Evolutionary conservation across 208 protist genomes (phyloP).

Genomic region (Trypanosoma mega): DNA sequence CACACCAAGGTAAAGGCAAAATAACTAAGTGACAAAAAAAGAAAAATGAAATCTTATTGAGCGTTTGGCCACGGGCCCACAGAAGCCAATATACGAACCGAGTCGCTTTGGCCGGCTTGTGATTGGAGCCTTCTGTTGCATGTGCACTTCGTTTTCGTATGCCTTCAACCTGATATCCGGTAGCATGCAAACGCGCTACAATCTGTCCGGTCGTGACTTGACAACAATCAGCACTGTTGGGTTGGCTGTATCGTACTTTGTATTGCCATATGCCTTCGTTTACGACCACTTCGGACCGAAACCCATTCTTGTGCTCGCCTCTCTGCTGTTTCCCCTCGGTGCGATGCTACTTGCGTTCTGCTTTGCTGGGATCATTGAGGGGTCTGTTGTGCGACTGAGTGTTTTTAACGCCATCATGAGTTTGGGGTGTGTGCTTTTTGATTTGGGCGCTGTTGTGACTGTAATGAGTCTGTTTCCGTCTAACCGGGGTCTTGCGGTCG

Average conservation of each 20-base stretch:
- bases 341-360: conserved; percentile 50
- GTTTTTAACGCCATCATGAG: conserved; percentile 47
- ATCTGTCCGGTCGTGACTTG: conserved; percentile 56
- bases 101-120: conserved; percentile 55
- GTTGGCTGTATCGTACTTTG: conserved; percentile 39
- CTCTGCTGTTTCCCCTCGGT: conserved; percentile 45
- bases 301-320: conserved; percentile 50
- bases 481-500: conserved; percentile 69
- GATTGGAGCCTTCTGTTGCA: conserved; percentile 49
- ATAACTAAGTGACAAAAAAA: no score
- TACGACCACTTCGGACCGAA: conserved; percentile 77
- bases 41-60: no score
- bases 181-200: conserved; percentile 52
- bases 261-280: conserved; percentile 55
- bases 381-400: conserved; percentile 52
- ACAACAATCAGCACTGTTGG: conserved; percentile 71
- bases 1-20: no score
- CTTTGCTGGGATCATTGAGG: conserved; percentile 46
- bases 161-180: conserved; percentile 78
- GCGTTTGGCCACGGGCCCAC: not conserved
- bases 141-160: conserved; percentile 65
- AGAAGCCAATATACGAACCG: conserved; percentile 36
- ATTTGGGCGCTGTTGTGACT: conserved; percentile 72
- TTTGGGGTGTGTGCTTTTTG: conserved; percentile 62
- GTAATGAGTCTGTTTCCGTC: conserved; percentile 70